Evolutionary conservation across 208 protist genomes (phyloP), one percentile per base, ranked within the genome.

Genomic region (Crithidia thermophila): DNA sequence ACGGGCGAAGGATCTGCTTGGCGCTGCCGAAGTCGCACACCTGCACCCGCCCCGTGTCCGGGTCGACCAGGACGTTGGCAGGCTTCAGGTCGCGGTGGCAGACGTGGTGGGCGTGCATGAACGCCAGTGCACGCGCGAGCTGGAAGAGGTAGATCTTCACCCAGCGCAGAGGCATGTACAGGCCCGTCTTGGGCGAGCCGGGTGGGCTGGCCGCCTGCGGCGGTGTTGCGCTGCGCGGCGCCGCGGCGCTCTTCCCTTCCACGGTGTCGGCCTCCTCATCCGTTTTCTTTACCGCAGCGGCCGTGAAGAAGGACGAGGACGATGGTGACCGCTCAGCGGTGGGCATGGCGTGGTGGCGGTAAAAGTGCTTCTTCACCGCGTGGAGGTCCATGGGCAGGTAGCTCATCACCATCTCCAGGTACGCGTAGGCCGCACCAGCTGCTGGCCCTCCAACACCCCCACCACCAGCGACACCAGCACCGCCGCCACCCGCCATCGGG

Each of bases 381-480:
- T 97, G 94, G 4, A 99, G 76, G 55, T 99, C 99, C 34, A 98
- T 85, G 2, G 99, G 99, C 0, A 99, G 76, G 83, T 98, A 99
- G 59, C 99, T 97, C 81, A 99, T 93, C 13, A 99, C 98, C 18
- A 99, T 81, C 83, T 99, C 98, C 5, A 99, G 83, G 69, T 99
- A 99, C 14, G 52, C 43, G 58, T 52, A 56, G 27, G 53, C 58
- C 14, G 52, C 9, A 0, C 37, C 27, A 8, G 21, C 47, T 20
- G 25, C n/a, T n/a, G n/a, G n/a, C n/a, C n/a, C n/a, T n/a, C n/a
- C n/a, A n/a, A n/a, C n/a, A n/a, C n/a, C n/a, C n/a, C n/a, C n/a
- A n/a, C n/a, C n/a, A n/a, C n/a, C n/a, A n/a, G n/a, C n/a, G n/a
- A n/a, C 16, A 21, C 31, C 13, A 6, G 27, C 4, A 16, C 57